A percentile compares a stretch with the other conserved stretches of the same genome.
These are phyloP conservation scores for Helicostylum pulchrum DNA, from an alignment of 192 early-diverging fungal species.

Conservation along the genomic window DNA sequence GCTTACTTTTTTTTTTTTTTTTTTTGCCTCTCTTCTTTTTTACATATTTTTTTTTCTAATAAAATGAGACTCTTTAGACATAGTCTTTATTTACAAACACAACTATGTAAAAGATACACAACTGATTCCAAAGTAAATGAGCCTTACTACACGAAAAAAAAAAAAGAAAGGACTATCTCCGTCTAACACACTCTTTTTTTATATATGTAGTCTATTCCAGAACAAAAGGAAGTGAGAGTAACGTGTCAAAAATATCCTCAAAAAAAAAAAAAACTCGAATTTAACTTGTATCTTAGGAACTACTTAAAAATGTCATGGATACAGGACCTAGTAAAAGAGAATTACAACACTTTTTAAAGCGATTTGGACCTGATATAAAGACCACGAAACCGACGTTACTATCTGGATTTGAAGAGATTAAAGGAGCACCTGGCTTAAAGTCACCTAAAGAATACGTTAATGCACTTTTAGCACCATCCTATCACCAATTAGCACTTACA, in stretches of 20 bases:
- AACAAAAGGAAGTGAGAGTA: conserved; percentile 3
- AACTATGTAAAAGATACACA: too few relatives aligned
- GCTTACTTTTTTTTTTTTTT: too few relatives aligned
- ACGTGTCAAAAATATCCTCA: not conserved
- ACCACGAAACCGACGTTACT: not conserved
- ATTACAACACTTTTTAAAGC: conserved; percentile 57
- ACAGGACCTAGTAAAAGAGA: conserved; percentile 61
- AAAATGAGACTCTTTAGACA: too few relatives aligned
- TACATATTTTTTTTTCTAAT: too few relatives aligned
- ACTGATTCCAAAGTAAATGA: too few relatives aligned
- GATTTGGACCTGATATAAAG: conserved; percentile 33
- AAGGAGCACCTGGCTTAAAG: not conserved
- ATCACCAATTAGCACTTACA: conserved; percentile 56
- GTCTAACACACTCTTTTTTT: too few relatives aligned
- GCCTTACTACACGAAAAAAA: too few relatives aligned
- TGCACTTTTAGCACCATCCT: conserved; percentile 33
- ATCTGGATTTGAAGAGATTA: not conserved
- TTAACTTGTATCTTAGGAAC: conserved; percentile 35
- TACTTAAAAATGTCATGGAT: conserved; percentile 60
- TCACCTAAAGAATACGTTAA: conserved; percentile 40
- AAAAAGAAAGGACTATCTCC: too few relatives aligned
- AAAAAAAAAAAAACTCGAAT: not conserved
- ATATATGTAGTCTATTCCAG: not conserved
- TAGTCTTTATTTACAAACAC: too few relatives aligned
- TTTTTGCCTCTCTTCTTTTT: too few relatives aligned